Conservation (phyloP, 306 rosid species). For the Dryas drummondii region DNA sequence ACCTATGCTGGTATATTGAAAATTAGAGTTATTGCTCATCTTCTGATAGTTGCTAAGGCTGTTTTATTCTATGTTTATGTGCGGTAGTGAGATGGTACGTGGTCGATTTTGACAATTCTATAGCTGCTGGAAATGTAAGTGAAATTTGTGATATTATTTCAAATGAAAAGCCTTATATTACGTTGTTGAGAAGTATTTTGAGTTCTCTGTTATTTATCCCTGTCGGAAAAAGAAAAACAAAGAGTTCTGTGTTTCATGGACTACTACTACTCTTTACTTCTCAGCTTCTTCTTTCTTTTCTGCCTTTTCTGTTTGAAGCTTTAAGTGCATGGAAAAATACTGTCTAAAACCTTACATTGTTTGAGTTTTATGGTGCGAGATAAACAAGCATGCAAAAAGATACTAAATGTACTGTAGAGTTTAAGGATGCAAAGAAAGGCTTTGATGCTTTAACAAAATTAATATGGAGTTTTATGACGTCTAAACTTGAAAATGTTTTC, state of each 20-base stretch:
- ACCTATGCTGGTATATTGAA: too few relatives aligned
- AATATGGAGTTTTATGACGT: not conserved
- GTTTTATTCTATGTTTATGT: slow-evolving; percentile 31
- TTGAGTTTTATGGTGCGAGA: not conserved
- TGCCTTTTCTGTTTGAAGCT: not conserved
- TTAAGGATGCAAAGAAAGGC: not conserved
- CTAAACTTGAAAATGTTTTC: not conserved
- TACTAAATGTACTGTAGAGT: not conserved
- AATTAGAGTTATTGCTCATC: not conserved
- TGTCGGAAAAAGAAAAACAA: too few relatives aligned
- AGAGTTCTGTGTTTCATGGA: not conserved
- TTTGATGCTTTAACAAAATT: not conserved
- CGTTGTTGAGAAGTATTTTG: not conserved
- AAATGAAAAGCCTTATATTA: not conserved
- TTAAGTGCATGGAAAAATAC: not conserved
- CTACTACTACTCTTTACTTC: not conserved
- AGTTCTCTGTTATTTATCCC: too few relatives aligned
- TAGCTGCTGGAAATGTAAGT: slow-evolving; percentile 47
- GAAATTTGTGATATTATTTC: not conserved
- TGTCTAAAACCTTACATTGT: not conserved
- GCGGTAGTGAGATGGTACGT: slow-evolving; percentile 51
- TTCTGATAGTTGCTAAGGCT: slow-evolving; percentile 25
- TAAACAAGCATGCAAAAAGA: not conserved
- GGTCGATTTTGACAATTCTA: slow-evolving; percentile 42
- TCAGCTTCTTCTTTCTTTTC: not conserved